phyloP scores from a whole-genome alignment of 192 early-diverging fungal species.

The Mortierella claussenii region DNA sequence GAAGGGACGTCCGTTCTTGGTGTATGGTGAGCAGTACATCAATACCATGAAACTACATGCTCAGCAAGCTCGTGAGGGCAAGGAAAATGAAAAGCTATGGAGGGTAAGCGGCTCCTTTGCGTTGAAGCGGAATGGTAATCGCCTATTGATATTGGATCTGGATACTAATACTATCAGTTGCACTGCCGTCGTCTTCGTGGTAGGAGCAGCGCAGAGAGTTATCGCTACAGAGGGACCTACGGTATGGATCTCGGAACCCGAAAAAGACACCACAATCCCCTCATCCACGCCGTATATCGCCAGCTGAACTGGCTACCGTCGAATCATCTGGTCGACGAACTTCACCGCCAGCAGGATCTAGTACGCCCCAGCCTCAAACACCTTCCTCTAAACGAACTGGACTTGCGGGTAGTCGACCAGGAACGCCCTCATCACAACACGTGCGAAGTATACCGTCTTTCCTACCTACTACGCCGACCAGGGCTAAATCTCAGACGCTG shows the following conservation, averaged over 20 bases:
- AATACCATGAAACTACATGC: conserved; percentile 35
- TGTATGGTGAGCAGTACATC: conserved; percentile 58
- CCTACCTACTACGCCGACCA: conserved; percentile 31
- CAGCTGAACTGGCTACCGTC: neutral
- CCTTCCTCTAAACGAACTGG: conserved; percentile 33
- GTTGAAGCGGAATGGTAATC: neutral
- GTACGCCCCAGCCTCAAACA: conserved; percentile 24
- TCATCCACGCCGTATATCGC: conserved; percentile 34
- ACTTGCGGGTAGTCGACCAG: conserved; percentile 18
- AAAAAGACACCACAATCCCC: conserved; percentile 28
- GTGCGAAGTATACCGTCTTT: conserved; percentile 17
- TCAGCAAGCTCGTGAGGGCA: conserved; percentile 32
- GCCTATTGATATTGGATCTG: too few relatives aligned
- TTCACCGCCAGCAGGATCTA: neutral
- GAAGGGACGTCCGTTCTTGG: conserved; percentile 53
- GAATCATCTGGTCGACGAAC: conserved; percentile 15
- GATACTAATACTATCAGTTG: neutral
- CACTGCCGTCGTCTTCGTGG: neutral
- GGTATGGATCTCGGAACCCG: conserved; percentile 38
- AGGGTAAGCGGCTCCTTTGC: conserved; percentile 14
- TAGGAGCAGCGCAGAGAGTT: conserved; percentile 21
- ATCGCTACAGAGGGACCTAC: conserved; percentile 19
- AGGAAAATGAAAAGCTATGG: conserved; percentile 31
- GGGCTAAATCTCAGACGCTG: conserved; percentile 12
- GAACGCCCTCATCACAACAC: conserved; percentile 31